Conservation (phyloP, 495 filamentous ascomycete species). For the Terfezia claveryi region DNA sequence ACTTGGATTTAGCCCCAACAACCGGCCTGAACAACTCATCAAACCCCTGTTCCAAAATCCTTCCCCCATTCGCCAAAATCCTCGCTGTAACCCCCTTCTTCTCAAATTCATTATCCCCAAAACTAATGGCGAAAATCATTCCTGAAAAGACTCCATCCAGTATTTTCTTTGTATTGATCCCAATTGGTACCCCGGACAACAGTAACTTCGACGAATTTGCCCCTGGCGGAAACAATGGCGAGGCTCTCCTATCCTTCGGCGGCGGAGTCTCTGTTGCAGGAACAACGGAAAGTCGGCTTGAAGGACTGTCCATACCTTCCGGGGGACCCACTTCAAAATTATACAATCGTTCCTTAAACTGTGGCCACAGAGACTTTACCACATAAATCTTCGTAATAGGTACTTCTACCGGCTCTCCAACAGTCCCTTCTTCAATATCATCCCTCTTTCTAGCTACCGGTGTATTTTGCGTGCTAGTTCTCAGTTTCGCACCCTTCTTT, state of each 20-base stretch:
- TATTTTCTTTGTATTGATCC: neutral
- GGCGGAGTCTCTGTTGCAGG: neutral
- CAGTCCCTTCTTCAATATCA: neutral
- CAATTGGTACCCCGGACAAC: neutral
- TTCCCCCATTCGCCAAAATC: constrained; percentile 35
- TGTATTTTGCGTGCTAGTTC: neutral
- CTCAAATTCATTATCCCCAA: constrained; percentile 7
- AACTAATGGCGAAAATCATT: constrained; percentile 16
- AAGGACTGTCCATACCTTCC: neutral
- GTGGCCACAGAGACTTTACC: constrained; percentile 14
- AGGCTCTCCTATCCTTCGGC: constrained; percentile 1
- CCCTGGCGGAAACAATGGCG: neutral
- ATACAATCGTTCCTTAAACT: constrained; percentile 7
- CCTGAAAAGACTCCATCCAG: neutral
- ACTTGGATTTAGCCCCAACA: constrained; percentile 14
- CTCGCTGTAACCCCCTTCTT: constrained; percentile 1
- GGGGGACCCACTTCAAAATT: neutral
- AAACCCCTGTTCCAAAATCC: constrained; percentile 53
- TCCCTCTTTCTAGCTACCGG: constrained; percentile 1
- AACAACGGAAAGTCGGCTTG: neutral
- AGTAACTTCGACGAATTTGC: neutral
- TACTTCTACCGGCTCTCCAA: constrained; percentile 4
- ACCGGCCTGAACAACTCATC: constrained; percentile 51
- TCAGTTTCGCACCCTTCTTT: neutral
- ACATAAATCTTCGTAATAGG: constrained; percentile 15